Percentiles rank a stretch among this genome's conserved stretches.
Conservation (phyloP, 192 early-diverging fungal species). For the Dissophora ornata region DNA sequence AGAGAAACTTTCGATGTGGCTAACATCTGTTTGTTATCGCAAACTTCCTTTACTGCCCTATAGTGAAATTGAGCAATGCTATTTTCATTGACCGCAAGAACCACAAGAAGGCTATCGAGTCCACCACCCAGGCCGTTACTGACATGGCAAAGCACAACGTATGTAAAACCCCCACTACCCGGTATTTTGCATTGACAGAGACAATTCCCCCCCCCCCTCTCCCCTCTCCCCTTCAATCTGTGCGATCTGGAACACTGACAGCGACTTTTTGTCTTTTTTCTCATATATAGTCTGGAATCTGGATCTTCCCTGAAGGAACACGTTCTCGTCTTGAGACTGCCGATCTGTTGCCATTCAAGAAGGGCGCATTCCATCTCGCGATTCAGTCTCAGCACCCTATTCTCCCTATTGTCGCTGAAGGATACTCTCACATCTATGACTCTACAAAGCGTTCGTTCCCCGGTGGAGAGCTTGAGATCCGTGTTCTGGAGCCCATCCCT, state of each 20-base stretch:
- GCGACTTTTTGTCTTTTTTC: neutral
- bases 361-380: slow-evolving; percentile 96
- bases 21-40: neutral
- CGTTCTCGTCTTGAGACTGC: slow-evolving; percentile 78
- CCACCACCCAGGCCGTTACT: slow-evolving; percentile 78
- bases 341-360: slow-evolving; percentile 91
- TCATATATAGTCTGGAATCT: slow-evolving; percentile 68
- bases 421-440: slow-evolving; percentile 69
- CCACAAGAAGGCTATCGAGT: slow-evolving; percentile 77
- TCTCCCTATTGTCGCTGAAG: slow-evolving; percentile 88
- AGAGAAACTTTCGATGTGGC: too few relatives aligned
- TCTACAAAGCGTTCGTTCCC: slow-evolving; percentile 62
- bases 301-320: slow-evolving; percentile 94
- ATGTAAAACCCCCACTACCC: too few relatives aligned
- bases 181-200: too few relatives aligned
- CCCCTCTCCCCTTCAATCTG: too few relatives aligned
- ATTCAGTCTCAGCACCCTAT: slow-evolving; percentile 87
- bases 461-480: slow-evolving; percentile 66
- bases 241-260: too few relatives aligned
- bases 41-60: neutral
- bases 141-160: slow-evolving; percentile 80
- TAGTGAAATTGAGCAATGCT: slow-evolving; percentile 82
- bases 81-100: slow-evolving; percentile 92
- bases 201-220: too few relatives aligned
- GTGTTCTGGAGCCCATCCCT: slow-evolving; percentile 65